Evolutionary conservation across 2,329 filamentous ascomycete species (phyloP).

Genomic region (Pyrenophora graminea): DNA sequence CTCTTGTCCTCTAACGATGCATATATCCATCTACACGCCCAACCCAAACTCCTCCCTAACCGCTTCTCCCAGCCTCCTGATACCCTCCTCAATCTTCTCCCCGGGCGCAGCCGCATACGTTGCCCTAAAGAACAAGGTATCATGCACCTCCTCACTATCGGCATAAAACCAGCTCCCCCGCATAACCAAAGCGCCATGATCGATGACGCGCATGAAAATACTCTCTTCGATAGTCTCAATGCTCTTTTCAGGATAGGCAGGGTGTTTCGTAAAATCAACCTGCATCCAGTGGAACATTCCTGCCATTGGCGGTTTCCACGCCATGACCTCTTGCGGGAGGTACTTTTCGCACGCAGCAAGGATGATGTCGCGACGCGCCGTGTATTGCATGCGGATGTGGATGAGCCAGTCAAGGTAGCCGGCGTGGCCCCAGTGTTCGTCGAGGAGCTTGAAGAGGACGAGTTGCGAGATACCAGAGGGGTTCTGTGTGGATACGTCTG

Average conservation of each 20-base stretch:
- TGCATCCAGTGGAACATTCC: constrained; percentile 95
- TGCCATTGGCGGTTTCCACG: constrained; percentile 77
- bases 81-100: constrained; percentile 56
- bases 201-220: constrained; percentile 78
- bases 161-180: constrained; percentile 91
- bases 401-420: constrained; percentile 91
- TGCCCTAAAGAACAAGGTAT: constrained; percentile 81
- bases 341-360: constrained; percentile 78
- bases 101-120: constrained; percentile 80
- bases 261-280: constrained; percentile 69
- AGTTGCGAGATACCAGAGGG: constrained; percentile 84
- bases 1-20: too few species aligned
- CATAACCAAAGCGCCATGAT: constrained; percentile 77
- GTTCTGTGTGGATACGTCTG: constrained; percentile 82
- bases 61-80: constrained; percentile 71
- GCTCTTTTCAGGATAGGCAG: constrained; percentile 55
- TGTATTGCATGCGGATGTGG: constrained; percentile 79
- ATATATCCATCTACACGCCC: constrained; percentile 14
- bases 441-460: constrained; percentile 83
- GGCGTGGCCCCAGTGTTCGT: constrained; percentile 90
- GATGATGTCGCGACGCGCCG: constrained; percentile 74
- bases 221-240: constrained; percentile 76
- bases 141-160: constrained; percentile 61
- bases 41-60: constrained; percentile 66
- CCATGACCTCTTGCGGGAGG: constrained; percentile 73